phyloP scores from a whole-genome alignment of 2,329 filamentous ascomycete genomes.

The Ceratocystis ficicola region DNA sequence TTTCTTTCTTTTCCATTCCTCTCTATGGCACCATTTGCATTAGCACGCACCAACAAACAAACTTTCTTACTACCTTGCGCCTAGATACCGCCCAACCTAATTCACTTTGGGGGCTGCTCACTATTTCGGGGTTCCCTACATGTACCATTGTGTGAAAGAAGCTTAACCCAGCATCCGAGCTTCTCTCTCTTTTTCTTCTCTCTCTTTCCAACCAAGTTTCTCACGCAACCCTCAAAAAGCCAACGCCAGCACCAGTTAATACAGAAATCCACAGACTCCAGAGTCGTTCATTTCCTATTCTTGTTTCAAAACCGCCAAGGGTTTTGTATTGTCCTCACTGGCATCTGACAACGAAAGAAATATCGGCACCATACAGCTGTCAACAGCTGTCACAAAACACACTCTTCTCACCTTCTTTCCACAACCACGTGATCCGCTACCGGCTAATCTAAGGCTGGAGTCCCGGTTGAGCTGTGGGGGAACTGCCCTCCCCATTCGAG shows the following conservation, averaged over 20 bases:
- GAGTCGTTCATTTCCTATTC: neutral
- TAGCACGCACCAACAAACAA: slow-evolving; percentile 6
- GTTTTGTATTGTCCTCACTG: slow-evolving; percentile 2
- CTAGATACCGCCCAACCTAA: neutral
- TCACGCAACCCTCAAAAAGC: neutral
- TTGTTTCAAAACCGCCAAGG: neutral
- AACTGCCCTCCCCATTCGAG: slow-evolving; percentile 20
- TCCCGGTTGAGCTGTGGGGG: slow-evolving; percentile 21
- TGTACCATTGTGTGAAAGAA: slow-evolving; percentile 3
- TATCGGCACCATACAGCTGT: neutral
- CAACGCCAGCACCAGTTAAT: neutral
- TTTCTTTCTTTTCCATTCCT: neutral
- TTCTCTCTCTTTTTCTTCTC: slow-evolving; percentile 5
- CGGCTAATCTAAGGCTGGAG: slow-evolving; percentile 23
- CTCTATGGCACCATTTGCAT: neutral
- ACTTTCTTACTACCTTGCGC: neutral
- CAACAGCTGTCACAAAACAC: neutral
- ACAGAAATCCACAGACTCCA: neutral
- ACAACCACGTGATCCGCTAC: slow-evolving; percentile 18
- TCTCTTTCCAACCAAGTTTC: slow-evolving; percentile 8
- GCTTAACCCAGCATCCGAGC: slow-evolving; percentile 11
- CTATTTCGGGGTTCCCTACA: neutral
- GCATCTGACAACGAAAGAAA: neutral
- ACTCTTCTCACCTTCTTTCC: too few species aligned
- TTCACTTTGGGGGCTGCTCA: neutral